These are phyloP conservation scores for Dysphania ambrosioides DNA, from an alignment of 148 eudicot genomes.

Conservation along the genomic window DNA sequence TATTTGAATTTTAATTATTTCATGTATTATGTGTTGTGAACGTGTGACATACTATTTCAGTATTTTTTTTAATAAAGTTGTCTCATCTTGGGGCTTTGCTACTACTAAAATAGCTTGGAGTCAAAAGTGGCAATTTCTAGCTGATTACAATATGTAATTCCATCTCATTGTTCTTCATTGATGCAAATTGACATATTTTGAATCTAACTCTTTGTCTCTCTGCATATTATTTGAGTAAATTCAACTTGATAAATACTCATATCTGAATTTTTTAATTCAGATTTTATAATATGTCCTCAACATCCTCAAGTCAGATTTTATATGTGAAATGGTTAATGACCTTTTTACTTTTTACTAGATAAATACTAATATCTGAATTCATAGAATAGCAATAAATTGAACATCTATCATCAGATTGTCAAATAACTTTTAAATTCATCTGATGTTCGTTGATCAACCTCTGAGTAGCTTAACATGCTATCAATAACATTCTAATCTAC, in stretches of 20 bases:
- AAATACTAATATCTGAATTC: too few species aligned
- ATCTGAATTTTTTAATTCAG: too few species aligned
- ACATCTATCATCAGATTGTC: too few species aligned
- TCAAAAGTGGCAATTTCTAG: background rate
- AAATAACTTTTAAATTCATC: too few species aligned
- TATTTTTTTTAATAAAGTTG: background rate
- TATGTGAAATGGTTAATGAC: too few species aligned
- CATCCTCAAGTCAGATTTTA: too few species aligned
- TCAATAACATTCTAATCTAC: background rate
- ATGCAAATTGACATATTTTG: background rate
- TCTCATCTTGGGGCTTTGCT: background rate
- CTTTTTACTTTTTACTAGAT: too few species aligned
- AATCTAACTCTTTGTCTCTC: background rate
- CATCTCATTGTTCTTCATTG: background rate
- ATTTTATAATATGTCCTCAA: too few species aligned
- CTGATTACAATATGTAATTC: background rate
- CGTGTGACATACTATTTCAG: background rate
- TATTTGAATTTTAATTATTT: background rate
- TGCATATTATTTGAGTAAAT: background rate
- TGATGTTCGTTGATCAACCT: too few species aligned
- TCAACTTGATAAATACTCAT: background rate
- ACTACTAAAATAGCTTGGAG: background rate
- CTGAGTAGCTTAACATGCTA: too few species aligned
- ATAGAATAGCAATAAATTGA: too few species aligned
- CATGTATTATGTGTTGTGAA: background rate